Base-by-base conservation (phyloP, 352 stramenopile species). In the Globisporangium radiosum region DNA sequence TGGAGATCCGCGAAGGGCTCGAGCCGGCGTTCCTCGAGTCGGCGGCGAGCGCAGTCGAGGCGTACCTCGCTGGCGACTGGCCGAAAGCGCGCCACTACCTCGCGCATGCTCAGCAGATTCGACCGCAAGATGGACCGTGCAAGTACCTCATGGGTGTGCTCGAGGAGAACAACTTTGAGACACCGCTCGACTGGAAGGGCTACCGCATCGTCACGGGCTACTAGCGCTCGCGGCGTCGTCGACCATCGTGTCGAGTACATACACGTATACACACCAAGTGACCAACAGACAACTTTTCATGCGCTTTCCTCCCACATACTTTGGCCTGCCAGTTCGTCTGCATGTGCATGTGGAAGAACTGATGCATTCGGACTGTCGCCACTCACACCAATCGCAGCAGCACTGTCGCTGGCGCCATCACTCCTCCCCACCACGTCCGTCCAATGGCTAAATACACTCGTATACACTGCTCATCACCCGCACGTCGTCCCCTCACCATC, bases 111-210 rank as follows among this genome's bases (percentile, higher is more conserved):
- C 78, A 80, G 51, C 78, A 92, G 65, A 83, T 90, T 39, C 80
- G 82, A 19, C 80, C 82, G 2, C 70, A 75, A n/a, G 92, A 98
- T 70, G 93, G 94, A 1, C 90, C 95, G 4, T 95, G 78, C 66
- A 89, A 94, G 64, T 77, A 87, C 47, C 75, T 98, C 25, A 95
- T 98, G 70, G 68, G 59, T 25, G 96, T 89, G 57, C 96, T 98
- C 57, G 82, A 95, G 64, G 72, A 82, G 7, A 66, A 74, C 58
- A 85, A 93, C 59, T 92, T 86, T 33, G 73, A 87, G 51, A 83
- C 93, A n/a, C 94, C 94, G n/a, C 45, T 69, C 17, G 81, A 96
- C 65, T 98, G 94, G 94, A 86, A 91, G 52, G 91, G 88, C 60
- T 97, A 97, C 59, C 86, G 88, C 57, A 87, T 83, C 67, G 74